phyloP scores from a whole-genome alignment of 139 green algal species.

The Chlorella ohadii region DNA sequence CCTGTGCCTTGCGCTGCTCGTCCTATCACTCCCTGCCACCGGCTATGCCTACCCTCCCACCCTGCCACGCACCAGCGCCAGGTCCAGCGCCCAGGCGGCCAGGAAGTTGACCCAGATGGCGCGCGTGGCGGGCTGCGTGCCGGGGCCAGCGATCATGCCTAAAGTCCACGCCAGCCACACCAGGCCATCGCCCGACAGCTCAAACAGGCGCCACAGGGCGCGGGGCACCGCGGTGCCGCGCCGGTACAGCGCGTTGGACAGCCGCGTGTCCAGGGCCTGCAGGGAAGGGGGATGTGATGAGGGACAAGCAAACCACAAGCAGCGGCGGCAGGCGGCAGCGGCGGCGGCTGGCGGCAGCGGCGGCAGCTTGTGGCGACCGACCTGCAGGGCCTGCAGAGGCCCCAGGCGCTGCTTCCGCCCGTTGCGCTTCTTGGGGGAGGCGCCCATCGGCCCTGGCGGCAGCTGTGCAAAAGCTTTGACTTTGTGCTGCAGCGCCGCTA shows the following conservation, averaged over 20 bases:
- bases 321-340: not conserved
- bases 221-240: slow-evolving; percentile 42
- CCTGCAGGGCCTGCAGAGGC: too few species aligned
- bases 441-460: not conserved
- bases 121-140: not conserved
- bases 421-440: too few species aligned
- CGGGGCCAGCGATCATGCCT: slow-evolving; percentile 3
- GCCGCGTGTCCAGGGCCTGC: slow-evolving; percentile 1
- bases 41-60: too few species aligned
- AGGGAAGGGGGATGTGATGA: not conserved
- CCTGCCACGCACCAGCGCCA: slow-evolving; percentile 45
- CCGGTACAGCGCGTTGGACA: slow-evolving; percentile 18
- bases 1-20: too few species aligned
- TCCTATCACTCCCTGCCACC: too few species aligned
- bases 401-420: not conserved
- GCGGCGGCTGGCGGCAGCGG: not conserved
- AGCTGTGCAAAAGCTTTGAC: too few species aligned
- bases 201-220: slow-evolving; percentile 48
- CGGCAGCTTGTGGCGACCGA: not conserved
- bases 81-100: slow-evolving; percentile 45
- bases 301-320: not conserved
- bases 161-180: slow-evolving; percentile 51
- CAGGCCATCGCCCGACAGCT: slow-evolving; percentile 63
- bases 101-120: not conserved
- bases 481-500: too few species aligned